These are phyloP conservation scores for Rubia yunnanensis DNA, from an alignment of 257 asterid species.

Conservation along the genomic window DNA sequence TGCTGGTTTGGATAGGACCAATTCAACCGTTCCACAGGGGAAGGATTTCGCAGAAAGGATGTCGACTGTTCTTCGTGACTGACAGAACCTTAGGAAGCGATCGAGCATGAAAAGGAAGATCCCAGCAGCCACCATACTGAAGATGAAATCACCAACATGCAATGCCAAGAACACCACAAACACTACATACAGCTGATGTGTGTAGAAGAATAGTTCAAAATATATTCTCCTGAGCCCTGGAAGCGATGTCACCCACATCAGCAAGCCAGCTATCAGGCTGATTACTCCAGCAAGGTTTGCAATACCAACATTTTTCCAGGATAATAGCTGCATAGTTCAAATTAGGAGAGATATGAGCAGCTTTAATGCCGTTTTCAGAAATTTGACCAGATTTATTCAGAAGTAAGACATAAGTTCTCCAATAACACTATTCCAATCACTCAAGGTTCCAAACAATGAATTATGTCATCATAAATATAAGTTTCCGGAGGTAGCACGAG, in stretches of 20 bases:
- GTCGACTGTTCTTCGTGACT: slow-evolving; percentile 50
- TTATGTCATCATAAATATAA: background rate
- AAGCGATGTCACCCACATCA: slow-evolving; percentile 78
- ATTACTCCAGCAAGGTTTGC: slow-evolving; percentile 65
- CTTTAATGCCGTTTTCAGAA: slow-evolving; percentile 4
- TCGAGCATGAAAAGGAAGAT: slow-evolving; percentile 73
- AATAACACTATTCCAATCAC: background rate
- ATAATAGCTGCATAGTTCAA: slow-evolving; percentile 34
- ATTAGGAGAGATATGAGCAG: background rate
- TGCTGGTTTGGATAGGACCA: slow-evolving; percentile 62
- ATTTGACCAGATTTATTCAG: background rate
- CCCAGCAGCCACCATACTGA: slow-evolving; percentile 55
- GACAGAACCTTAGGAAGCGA: slow-evolving; percentile 73
- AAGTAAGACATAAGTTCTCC: background rate
- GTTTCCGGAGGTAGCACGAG: no score
- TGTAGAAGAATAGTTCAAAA: slow-evolving; percentile 68
- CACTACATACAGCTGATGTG: slow-evolving; percentile 52
- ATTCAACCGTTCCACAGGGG: slow-evolving; percentile 70
- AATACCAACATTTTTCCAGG: slow-evolving; percentile 41
- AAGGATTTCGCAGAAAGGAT: slow-evolving; percentile 48
- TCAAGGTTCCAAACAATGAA: background rate
- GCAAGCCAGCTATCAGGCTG: slow-evolving; percentile 54
- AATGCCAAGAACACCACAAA: slow-evolving; percentile 58
- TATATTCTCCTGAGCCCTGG: slow-evolving; percentile 56
- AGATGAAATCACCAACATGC: slow-evolving; percentile 56